Evolutionary conservation across 208 protist species (phyloP).

Genomic region (Leishmania major): DNA sequence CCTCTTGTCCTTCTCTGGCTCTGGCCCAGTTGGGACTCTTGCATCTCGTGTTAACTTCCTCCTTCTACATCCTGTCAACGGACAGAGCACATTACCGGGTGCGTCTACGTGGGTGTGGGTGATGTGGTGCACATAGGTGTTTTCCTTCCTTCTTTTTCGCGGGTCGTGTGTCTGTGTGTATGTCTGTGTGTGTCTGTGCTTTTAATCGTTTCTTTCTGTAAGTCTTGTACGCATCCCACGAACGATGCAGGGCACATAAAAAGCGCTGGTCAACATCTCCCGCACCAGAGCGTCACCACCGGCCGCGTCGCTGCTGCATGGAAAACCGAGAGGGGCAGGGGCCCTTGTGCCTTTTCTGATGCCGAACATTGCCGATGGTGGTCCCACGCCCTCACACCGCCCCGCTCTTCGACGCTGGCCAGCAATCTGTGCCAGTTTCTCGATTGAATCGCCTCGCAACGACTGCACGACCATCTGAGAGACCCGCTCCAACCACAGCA

Average conservation of each 20-base stretch:
- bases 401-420: background rate
- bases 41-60: background rate
- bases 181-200: background rate
- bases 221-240: background rate
- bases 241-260: background rate
- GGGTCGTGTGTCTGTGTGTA: no score
- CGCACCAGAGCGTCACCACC: background rate
- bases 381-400: background rate
- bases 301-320: background rate
- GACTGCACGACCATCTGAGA: background rate
- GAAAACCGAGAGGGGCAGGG: background rate
- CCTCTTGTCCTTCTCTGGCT: background rate
- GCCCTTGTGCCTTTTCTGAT: background rate
- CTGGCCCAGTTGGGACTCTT: background rate
- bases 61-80: background rate
- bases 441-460: background rate
- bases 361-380: background rate
- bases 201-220: background rate
- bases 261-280: background rate
- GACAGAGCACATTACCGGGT: background rate
- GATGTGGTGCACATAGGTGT: background rate
- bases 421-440: background rate
- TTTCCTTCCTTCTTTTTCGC: background rate
- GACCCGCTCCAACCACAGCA: background rate
- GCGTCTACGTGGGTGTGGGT: background rate